Percentiles rank a stretch among this genome's conserved stretches.
Conservation (phyloP, 805 yeast species). For the Metschnikowia picachoensis region DNA sequence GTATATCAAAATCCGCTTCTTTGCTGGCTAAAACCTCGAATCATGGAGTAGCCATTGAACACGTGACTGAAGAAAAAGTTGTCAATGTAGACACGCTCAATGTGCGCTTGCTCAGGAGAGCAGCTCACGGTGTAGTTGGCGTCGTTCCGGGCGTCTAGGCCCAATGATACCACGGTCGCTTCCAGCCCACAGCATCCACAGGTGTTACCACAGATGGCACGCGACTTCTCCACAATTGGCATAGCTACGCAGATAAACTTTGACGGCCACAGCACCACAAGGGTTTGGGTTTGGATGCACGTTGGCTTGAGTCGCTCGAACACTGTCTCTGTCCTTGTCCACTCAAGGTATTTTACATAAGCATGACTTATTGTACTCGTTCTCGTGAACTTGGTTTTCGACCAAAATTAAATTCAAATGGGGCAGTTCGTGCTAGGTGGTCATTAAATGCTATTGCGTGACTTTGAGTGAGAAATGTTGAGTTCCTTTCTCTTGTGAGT, state of each 20-base stretch:
- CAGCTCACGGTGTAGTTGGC: conserved; percentile 71
- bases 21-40: conserved; percentile 20
- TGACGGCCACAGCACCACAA: conserved; percentile 58
- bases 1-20: conserved; percentile 5
- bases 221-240: conserved; percentile 76
- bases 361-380: too few species aligned
- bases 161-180: conserved; percentile 49
- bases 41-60: conserved; percentile 46
- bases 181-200: conserved; percentile 35
- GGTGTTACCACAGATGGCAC: conserved; percentile 59
- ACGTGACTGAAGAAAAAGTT: conserved; percentile 56
- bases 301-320: conserved; percentile 60
- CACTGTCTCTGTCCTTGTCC: too few species aligned
- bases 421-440: too few species aligned
- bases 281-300: conserved; percentile 57
- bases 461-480: too few species aligned
- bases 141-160: conserved; percentile 72
- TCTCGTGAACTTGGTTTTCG: too few species aligned
- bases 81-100: conserved; percentile 66
- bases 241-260: conserved; percentile 56
- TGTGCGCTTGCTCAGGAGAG: conserved; percentile 46
- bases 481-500: too few species aligned
- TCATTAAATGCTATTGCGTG: too few species aligned
- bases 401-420: too few species aligned
- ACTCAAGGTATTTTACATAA: too few species aligned